A percentile compares a stretch with the other conserved stretches of the same genome.
These are phyloP conservation scores for Omphalea diandra DNA, from an alignment of 441 rosid genomes.

Conservation along the genomic window DNA sequence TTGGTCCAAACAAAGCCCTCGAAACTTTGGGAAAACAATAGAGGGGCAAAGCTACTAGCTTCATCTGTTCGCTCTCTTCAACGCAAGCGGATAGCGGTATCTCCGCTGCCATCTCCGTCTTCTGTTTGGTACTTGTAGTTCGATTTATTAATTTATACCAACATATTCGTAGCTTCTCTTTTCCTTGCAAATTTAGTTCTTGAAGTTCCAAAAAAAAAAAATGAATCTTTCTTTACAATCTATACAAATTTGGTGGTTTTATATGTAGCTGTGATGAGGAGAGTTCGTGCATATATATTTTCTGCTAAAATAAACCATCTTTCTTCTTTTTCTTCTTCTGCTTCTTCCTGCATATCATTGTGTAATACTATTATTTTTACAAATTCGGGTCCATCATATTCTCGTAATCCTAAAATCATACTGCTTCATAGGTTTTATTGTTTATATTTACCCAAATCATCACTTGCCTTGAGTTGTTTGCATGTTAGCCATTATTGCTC, in stretches of 20 bases:
- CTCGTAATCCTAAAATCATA: neutral
- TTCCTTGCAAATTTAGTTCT: neutral
- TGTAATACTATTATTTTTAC: neutral
- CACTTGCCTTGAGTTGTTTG: conserved; percentile 5
- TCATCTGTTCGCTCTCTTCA: no score
- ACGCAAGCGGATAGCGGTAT: no score
- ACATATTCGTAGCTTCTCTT: neutral
- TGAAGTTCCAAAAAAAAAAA: no score
- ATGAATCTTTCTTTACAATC: neutral
- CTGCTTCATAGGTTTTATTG: neutral
- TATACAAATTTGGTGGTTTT: neutral
- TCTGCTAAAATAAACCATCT: neutral
- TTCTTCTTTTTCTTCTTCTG: neutral
- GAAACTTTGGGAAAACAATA: no score
- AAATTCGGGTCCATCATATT: conserved; percentile 5
- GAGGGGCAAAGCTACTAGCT: no score
- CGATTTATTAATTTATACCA: no score
- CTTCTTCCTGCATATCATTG: neutral
- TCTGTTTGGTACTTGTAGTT: no score
- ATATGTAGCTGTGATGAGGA: conserved; percentile 14
- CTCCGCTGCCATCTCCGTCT: no score
- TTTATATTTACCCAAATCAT: neutral
- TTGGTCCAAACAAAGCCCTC: no score
- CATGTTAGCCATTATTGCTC: conserved; percentile 30
- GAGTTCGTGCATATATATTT: conserved; percentile 11